Conservation (phyloP, 2,329 filamentous ascomycete species). For the Nothophoma quercina region DNA sequence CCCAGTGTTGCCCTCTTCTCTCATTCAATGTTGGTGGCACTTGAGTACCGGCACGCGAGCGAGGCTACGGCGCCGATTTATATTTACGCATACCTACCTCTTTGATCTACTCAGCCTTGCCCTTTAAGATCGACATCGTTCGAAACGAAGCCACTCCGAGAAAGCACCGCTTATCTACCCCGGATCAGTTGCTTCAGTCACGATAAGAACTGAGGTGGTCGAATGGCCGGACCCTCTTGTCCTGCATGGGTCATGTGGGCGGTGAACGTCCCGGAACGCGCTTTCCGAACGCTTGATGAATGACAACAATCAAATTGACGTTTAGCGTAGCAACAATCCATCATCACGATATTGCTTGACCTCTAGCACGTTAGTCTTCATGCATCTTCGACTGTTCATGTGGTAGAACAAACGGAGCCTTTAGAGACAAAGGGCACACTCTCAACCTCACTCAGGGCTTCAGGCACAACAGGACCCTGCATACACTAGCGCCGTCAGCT, state of each 20-base stretch:
- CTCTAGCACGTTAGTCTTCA: no score
- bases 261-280: not conserved
- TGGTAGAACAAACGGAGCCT: not conserved
- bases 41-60: not conserved
- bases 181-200: constrained; percentile 34
- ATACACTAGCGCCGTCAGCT: not conserved
- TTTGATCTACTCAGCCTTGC: constrained; percentile 21
- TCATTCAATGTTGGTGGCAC: not conserved
- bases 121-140: constrained; percentile 19
- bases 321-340: not conserved
- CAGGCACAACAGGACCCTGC: constrained; percentile 12
- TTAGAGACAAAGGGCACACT: not conserved
- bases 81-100: constrained; percentile 3
- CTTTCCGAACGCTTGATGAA: constrained; percentile 4
- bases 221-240: constrained; percentile 17
- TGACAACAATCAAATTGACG: not conserved
- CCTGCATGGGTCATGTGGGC: constrained; percentile 4
- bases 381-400: not conserved
- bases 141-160: constrained; percentile 19
- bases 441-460: not conserved
- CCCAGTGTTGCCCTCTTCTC: no score
- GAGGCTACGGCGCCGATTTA: not conserved
- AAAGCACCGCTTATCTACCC: constrained; percentile 27
- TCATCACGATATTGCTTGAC: no score
- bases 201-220: constrained; percentile 34